Base-by-base conservation (phyloP, 1,284 basidiomycete genomes). In the Mycocalia duriaeana region DNA sequence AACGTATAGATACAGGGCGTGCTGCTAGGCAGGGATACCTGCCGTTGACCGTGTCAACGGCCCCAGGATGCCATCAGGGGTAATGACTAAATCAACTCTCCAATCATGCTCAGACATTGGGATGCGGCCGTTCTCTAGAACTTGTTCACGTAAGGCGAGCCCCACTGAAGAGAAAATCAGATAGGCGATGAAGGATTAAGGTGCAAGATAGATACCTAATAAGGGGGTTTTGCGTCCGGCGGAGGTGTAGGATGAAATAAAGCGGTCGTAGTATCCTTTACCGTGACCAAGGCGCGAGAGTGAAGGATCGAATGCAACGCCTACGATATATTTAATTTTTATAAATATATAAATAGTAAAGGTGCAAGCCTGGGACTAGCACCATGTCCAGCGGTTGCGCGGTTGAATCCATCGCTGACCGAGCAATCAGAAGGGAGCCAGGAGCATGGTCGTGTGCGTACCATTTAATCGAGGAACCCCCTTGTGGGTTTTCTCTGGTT, bases 201-300 rank as follows among this genome's bases (percentile, higher is more conserved):
- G 53, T 42, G 23, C 25, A 47, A 53, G 25, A n/a, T 18, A 62
- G 66, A 47, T 51, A 82, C 84, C 77, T 50, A 88, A 68, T 31
- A 80, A 52, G 5, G 82, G 82, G 49, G 64, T 66, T 11, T 64
- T 62, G 44, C 66, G 64, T 22, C 67, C 65, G 47, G 58, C 58
- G 13, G 67, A 56, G 22, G 68, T 60, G 52, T 87, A 87, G 1
- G 69, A 61, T 7, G 79, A 66, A 37, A 90, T 71, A 64, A 87
- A 89, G 19, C 73, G 71, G 65, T 90, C 87, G 56, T 90, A 90
- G 65, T 85, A 89, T 5, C 88, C 87, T 63, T 86, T 89, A 31
- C 87, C 87, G 56, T 89, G 85, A 5, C 87, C 88, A 20, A 90
- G 72, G 25, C 87, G 81, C 45, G 79, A 79, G 48, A 84, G 61